Evolutionary conservation across 1,139 yeast genomes (phyloP).

Genomic region (Yarrowia galli): DNA sequence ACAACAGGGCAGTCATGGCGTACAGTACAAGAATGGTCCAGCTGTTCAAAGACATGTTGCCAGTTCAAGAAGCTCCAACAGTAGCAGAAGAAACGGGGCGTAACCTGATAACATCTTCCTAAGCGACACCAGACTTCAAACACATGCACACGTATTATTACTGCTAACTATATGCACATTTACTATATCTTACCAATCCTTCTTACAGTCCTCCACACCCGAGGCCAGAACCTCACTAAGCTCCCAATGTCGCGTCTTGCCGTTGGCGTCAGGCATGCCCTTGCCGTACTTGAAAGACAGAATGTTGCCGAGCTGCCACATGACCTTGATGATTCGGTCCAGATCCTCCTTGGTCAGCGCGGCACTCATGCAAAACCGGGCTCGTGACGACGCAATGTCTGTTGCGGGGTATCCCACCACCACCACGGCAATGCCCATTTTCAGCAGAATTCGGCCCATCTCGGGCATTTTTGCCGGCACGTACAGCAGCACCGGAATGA

Average conservation of each 20-base stretch:
- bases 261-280: constrained; percentile 47
- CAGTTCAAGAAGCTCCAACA: too few species aligned
- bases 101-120: too few species aligned
- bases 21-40: too few species aligned
- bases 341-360: constrained; percentile 93
- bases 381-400: constrained; percentile 87
- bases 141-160: constrained; percentile 20
- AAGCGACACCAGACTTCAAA: not conserved
- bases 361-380: constrained; percentile 89
- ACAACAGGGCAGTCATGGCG: too few species aligned
- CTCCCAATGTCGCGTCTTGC: constrained; percentile 74
- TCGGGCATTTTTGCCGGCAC: constrained; percentile 96
- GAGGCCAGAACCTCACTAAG: constrained; percentile 76
- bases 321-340: constrained; percentile 75
- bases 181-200: constrained; percentile 37
- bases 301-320: constrained; percentile 81
- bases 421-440: constrained; percentile 87
- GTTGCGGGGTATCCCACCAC: constrained; percentile 98
- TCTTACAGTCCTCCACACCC: constrained; percentile 60
- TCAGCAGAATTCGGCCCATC: constrained; percentile 80
- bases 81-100: too few species aligned
- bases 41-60: too few species aligned
- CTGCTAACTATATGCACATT: constrained; percentile 16
- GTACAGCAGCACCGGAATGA: constrained; percentile 84
- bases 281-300: constrained; percentile 74